These are phyloP conservation scores for Pythium plurisporium DNA, from an alignment of 352 stramenopile species.

Conservation along the genomic window DNA sequence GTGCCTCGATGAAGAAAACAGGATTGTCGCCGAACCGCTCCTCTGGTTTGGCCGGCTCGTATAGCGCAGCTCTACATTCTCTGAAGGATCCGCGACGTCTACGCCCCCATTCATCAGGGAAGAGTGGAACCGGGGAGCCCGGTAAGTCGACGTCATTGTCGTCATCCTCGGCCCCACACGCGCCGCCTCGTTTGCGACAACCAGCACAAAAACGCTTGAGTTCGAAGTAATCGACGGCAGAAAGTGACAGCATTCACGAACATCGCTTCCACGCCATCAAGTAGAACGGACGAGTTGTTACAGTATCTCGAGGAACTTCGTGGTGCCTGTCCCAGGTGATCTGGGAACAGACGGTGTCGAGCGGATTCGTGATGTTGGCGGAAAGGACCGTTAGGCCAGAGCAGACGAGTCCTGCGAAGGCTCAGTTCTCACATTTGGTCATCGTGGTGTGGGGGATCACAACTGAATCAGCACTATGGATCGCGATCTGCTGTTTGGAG, in stretches of 20 bases:
- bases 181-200: neutral
- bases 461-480: slow-evolving; percentile 13
- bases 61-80: slow-evolving; percentile 2
- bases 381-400: no score
- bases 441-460: neutral
- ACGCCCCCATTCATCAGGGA: neutral
- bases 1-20: neutral
- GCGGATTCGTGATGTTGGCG: no score
- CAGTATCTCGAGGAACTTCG: neutral
- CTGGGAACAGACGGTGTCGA: neutral
- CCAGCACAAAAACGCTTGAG: neutral
- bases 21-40: neutral
- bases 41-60: neutral
- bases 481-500: slow-evolving; percentile 15
- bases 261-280: no score
- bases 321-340: neutral
- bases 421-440: neutral
- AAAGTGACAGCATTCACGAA: no score
- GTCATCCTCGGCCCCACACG: neutral
- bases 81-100: slow-evolving; percentile 9
- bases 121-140: neutral
- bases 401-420: no score
- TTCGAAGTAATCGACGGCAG: no score
- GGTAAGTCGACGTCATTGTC: neutral
- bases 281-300: neutral